Evolutionary conservation across 139 green algal species (phyloP).

Genomic region (Picochlorum sp.): DNA sequence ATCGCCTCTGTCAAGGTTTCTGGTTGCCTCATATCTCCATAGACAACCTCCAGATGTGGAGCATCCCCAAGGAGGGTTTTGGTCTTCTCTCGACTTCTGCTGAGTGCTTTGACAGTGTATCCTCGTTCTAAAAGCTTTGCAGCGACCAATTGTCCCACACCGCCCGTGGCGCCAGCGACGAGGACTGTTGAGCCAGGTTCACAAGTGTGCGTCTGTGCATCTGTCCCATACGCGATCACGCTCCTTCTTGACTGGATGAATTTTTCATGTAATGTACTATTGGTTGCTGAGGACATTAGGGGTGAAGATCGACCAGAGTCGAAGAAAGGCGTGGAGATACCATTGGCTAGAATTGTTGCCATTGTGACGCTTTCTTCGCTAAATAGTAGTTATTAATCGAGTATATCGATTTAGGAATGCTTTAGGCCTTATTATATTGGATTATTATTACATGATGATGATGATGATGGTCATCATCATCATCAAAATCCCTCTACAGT

Average conservation of each 20-base stretch:
- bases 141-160: slow-evolving; percentile 74
- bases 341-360: too few species aligned
- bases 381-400: too few species aligned
- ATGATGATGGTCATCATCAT: too few species aligned
- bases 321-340: too few species aligned
- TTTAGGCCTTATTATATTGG: too few species aligned
- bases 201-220: slow-evolving; percentile 6
- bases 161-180: slow-evolving; percentile 67
- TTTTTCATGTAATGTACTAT: too few species aligned
- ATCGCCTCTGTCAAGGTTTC: slow-evolving; percentile 11
- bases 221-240: background rate
- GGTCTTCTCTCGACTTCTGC: slow-evolving; percentile 43
- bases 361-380: too few species aligned
- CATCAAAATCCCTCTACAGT: background rate
- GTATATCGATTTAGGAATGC: too few species aligned
- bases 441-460: too few species aligned
- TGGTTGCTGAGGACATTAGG: too few species aligned
- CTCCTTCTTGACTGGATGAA: background rate
- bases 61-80: slow-evolving; percentile 43
- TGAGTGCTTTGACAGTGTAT: slow-evolving; percentile 58
- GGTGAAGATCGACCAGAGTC: too few species aligned
- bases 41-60: slow-evolving; percentile 18
- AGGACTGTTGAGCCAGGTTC: slow-evolving; percentile 46
- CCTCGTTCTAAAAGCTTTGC: slow-evolving; percentile 75
- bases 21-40: slow-evolving; percentile 28